Base-by-base conservation (phyloP, 108 stramenopile species). In the Chaetoceros muelleri region DNA sequence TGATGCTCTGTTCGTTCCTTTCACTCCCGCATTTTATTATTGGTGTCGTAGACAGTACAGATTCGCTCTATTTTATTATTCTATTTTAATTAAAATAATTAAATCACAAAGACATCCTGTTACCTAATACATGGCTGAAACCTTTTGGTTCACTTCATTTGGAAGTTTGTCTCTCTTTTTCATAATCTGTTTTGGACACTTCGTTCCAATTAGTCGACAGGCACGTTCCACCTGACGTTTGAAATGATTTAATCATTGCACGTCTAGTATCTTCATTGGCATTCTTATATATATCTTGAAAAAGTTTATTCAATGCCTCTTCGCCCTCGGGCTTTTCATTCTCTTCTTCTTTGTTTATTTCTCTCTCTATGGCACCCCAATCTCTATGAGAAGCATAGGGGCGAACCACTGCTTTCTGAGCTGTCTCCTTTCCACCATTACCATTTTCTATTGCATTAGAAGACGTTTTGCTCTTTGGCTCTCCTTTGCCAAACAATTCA, bases 141-240 rank as follows among this genome's bases (percentile, higher is more conserved):
- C n/a, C n/a, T n/a, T n/a, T n/a, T n/a, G n/a, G n/a, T 71, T 96
- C 91, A 90, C 94, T 87, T 22, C 98, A 96, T 57, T 94, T 90
- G 0, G 98, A 96, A 21, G 97, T 95, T 28, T 85, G 72, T 5
- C 95, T 73, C 70, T 97, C 87, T 67, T 88, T 89, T 71, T 99
- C 98, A 70, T 98, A 99, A 76, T 99, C 94, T n/a, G 83, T 95
- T 58, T 85, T 66, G 20, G 61, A 67, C 16, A 99, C 99, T 71
- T 99, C 99, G 52, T 90, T 74, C 99, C 99, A 99, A 70, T 99
- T 98, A 23, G 95, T 96, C 20, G 81, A 84, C 59, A 99, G 74
- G 1, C 89, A 89, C 2, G 96, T 98, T 25, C 99, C 99, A 17
- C 97, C 97, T 3, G 82, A 87, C 8, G 96, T 97, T 63, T 98